A percentile compares a stretch with the other conserved stretches of the same genome.
These are phyloP conservation scores for Colletotrichum eleusines DNA, from an alignment of 2,329 filamentous ascomycete species.

Conservation along the genomic window DNA sequence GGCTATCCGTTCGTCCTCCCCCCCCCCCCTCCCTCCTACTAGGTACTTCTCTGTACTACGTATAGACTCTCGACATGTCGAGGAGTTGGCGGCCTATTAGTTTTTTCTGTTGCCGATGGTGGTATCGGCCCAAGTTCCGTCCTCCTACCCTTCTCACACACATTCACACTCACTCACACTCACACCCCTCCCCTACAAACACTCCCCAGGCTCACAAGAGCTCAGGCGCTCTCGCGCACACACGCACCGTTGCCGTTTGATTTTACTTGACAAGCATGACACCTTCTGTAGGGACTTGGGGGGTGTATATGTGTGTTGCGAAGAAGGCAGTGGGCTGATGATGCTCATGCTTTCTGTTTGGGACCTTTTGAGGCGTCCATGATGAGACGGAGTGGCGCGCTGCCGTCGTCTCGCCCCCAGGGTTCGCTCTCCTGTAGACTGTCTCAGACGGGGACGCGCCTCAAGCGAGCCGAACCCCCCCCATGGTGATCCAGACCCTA, in stretches of 20 bases:
- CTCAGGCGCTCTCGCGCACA: not conserved
- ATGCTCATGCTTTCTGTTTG: conserved; percentile 17
- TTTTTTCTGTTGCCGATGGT: not conserved
- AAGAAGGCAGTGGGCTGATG: conserved; percentile 2
- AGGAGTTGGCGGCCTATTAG: not conserved
- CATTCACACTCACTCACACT: not conserved
- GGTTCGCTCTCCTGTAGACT: conserved; percentile 1
- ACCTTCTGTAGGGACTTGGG: too few relatives aligned
- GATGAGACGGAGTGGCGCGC: conserved; percentile 39
- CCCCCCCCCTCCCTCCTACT: not conserved
- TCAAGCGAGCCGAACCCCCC: not conserved
- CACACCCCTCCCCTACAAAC: not conserved
- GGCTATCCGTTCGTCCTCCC: too few relatives aligned
- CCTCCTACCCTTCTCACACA: not conserved
- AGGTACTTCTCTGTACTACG: too few relatives aligned
- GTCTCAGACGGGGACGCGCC: not conserved
- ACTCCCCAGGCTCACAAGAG: not conserved
- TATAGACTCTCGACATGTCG: not conserved
- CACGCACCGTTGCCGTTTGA: not conserved
- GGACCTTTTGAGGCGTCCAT: conserved; percentile 29
- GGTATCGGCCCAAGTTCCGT: conserved; percentile 4
- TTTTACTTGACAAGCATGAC: conserved; percentile 37
- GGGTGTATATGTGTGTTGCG: not conserved
- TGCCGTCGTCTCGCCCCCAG: conserved; percentile 33
- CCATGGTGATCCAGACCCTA: not conserved